phyloP scores from a whole-genome alignment of 2,329 filamentous ascomycete genomes.

The Penicillium crustosum region DNA sequence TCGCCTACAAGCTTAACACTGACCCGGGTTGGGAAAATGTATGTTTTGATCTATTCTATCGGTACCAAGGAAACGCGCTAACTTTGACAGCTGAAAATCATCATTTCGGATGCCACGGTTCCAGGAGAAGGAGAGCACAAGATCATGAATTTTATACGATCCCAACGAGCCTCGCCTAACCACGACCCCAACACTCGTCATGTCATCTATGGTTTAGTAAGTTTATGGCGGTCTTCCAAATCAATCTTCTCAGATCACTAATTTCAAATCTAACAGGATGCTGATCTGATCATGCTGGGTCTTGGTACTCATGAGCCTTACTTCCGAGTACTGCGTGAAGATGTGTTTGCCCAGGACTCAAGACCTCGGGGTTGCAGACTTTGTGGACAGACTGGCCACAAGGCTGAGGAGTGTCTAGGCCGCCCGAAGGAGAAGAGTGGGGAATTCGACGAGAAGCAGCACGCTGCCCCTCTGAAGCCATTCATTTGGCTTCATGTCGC shows the following conservation, averaged over 20 bases:
- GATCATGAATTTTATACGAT: slow-evolving; percentile 97
- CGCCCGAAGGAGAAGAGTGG: slow-evolving; percentile 74
- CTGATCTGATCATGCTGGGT: slow-evolving; percentile 97
- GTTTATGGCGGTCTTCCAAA: slow-evolving; percentile 13
- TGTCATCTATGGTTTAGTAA: slow-evolving; percentile 85
- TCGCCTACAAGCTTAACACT: slow-evolving; percentile 94
- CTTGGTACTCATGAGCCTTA: slow-evolving; percentile 96
- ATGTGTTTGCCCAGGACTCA: slow-evolving; percentile 89
- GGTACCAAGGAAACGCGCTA: slow-evolving; percentile 19
- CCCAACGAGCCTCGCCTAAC: slow-evolving; percentile 83
- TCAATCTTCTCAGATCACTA: slow-evolving; percentile 17
- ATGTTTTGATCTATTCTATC: slow-evolving; percentile 9
- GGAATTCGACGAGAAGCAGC: slow-evolving; percentile 79
- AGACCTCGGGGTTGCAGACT: slow-evolving; percentile 80
- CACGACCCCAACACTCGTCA: slow-evolving; percentile 96
- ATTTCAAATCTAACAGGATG: slow-evolving; percentile 57
- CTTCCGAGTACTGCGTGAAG: slow-evolving; percentile 92
- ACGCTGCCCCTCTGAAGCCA: slow-evolving; percentile 71
- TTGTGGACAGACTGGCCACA: slow-evolving; percentile 90
- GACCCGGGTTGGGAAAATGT: slow-evolving; percentile 89
- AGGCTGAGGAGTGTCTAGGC: slow-evolving; percentile 80
- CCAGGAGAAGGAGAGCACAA: slow-evolving; percentile 99
- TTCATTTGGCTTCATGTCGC: slow-evolving; percentile 98
- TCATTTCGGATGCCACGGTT: slow-evolving; percentile 97
- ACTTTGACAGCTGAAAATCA: slow-evolving; percentile 71